Conservation (phyloP, 768 basidiomycete species). For the Xanthoconium purpureum region DNA sequence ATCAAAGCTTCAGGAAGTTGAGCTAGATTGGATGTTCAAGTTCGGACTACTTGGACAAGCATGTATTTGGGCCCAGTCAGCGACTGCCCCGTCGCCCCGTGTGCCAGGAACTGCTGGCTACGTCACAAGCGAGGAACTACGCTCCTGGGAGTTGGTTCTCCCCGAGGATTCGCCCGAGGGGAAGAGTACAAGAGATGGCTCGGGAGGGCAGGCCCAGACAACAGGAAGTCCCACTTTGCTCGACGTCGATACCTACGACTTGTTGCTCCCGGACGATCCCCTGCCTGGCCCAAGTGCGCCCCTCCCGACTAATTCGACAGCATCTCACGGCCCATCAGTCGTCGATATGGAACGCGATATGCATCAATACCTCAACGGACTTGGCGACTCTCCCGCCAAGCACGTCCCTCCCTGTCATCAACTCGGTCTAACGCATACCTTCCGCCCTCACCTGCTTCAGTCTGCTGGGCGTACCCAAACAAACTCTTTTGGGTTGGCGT, state of each 20-base stretch:
- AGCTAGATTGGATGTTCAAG: slow-evolving; percentile 3
- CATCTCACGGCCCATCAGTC: background rate
- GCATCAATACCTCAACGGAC: slow-evolving; percentile 27
- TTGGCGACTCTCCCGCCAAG: slow-evolving; percentile 23
- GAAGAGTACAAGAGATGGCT: background rate
- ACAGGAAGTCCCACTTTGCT: background rate
- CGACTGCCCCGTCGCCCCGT: background rate
- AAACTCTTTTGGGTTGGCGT: slow-evolving; percentile 1
- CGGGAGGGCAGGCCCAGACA: background rate
- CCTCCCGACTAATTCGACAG: background rate
- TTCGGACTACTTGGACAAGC: background rate
- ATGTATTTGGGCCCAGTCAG: slow-evolving; percentile 1
- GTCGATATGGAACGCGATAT: slow-evolving; percentile 24
- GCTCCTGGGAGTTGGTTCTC: slow-evolving; percentile 14
- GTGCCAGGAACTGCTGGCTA: slow-evolving; percentile 6
- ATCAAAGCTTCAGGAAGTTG: slow-evolving; percentile 9
- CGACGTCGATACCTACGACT: background rate
- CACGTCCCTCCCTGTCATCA: background rate
- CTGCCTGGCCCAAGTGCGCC: background rate
- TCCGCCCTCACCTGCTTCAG: slow-evolving; percentile 7
- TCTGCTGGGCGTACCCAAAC: background rate
- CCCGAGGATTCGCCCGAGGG: background rate
- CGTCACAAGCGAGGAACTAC: slow-evolving; percentile 8
- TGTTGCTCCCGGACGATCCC: background rate
- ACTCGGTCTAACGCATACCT: slow-evolving; percentile 1